Percentiles rank a stretch among this genome's conserved stretches.
These are phyloP conservation scores for Suhomyces kilbournensis DNA, from an alignment of 805 yeast species.

Conservation along the genomic window DNA sequence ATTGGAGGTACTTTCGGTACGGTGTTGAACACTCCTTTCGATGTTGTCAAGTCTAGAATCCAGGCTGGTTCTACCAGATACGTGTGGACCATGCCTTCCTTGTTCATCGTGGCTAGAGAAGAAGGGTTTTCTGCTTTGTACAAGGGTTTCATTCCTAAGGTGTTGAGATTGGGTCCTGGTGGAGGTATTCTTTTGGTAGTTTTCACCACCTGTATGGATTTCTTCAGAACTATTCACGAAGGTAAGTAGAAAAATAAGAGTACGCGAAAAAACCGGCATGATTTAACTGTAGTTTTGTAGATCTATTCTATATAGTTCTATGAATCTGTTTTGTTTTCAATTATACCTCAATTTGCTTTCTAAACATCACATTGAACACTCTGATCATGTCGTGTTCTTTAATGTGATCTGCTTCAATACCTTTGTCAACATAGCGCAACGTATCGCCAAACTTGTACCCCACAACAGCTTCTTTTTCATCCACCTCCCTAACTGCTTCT, in stretches of 20 bases:
- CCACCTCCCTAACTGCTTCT: neutral
- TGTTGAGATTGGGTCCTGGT: constrained; percentile 96
- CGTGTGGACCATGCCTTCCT: constrained; percentile 86
- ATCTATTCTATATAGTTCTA: neutral
- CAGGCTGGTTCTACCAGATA: constrained; percentile 89
- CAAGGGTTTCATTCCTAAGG: constrained; percentile 97
- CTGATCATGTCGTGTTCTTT: neutral
- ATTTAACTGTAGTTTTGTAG: neutral
- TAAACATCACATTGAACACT: constrained; percentile 3
- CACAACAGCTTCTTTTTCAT: neutral
- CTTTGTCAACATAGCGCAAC: constrained; percentile 5
- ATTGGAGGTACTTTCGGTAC: constrained; percentile 98
- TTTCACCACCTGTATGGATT: constrained; percentile 93
- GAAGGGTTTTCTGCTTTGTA: constrained; percentile 92
- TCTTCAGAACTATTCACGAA: constrained; percentile 63
- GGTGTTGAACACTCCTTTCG: constrained; percentile 92
- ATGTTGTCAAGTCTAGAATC: constrained; percentile 94
- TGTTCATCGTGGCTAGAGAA: constrained; percentile 71
- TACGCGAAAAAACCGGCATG: neutral
- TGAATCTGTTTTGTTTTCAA: too few species aligned
- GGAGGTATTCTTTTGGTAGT: constrained; percentile 98
- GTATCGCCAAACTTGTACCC: neutral
- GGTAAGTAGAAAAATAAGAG: constrained; percentile 5
- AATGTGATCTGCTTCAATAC: neutral
- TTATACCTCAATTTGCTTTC: neutral